A percentile compares a stretch with the other conserved stretches of the same genome.
These are phyloP conservation scores for Mayamaea pseudoterrestris DNA, from an alignment of 108 stramenopile species.

Conservation along the genomic window DNA sequence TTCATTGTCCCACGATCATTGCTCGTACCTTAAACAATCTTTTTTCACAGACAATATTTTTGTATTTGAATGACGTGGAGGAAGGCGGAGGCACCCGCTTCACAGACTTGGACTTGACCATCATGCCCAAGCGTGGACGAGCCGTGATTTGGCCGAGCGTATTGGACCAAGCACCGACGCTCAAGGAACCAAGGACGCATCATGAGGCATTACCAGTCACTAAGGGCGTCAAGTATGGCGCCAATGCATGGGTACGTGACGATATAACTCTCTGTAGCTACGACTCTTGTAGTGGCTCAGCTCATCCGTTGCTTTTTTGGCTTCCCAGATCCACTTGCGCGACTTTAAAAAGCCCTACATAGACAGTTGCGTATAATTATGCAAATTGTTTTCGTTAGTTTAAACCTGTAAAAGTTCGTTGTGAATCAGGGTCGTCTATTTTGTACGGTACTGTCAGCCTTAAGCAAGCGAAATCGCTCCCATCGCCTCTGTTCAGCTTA, in stretches of 20 bases:
- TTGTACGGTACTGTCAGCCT: too few species aligned
- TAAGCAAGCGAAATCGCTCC: too few species aligned
- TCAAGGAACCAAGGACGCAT: slow-evolving; percentile 52
- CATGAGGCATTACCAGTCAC: slow-evolving; percentile 76
- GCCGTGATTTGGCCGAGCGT: slow-evolving; percentile 79
- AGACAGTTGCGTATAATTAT: slow-evolving; percentile 1
- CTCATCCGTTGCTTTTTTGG: too few species aligned
- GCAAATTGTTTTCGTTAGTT: too few species aligned
- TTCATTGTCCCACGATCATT: slow-evolving; percentile 5
- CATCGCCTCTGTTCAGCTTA: too few species aligned
- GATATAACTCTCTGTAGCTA: too few species aligned
- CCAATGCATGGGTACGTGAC: slow-evolving; percentile 87
- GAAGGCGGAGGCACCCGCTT: slow-evolving; percentile 82
- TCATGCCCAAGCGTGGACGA: slow-evolving; percentile 57
- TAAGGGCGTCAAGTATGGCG: slow-evolving; percentile 72
- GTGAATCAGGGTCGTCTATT: too few species aligned
- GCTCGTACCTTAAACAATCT: slow-evolving; percentile 21
- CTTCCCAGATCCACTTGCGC: neutral
- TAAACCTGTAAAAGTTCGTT: too few species aligned
- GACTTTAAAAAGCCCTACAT: neutral
- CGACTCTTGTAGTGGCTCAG: too few species aligned
- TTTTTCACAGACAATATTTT: slow-evolving; percentile 55
- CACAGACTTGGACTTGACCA: slow-evolving; percentile 30
- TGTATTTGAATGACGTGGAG: slow-evolving; percentile 83
- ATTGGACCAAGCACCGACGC: slow-evolving; percentile 28